Base-by-base conservation (phyloP, 225 moss, liverwort and hornwort species). In the Sphagnum contortum region DNA sequence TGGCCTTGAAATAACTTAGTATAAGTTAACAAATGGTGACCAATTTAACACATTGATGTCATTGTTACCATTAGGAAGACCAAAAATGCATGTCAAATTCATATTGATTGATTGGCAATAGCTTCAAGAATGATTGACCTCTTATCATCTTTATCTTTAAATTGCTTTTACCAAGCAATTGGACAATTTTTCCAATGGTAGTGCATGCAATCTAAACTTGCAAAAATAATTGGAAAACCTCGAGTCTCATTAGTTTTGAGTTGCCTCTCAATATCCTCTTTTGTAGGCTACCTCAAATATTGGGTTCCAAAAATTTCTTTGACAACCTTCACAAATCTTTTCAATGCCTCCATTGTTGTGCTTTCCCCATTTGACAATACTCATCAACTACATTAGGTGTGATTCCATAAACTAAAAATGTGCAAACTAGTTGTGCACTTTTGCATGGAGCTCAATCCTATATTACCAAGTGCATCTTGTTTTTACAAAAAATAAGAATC, bases 401-500 rank as follows among this genome's bases (percentile, higher is more conserved):
- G 4, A 53, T 63, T 4, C 66, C 61, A 61, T 61, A 66, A 0
- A 60, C 45, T 11, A 0, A 72, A 44, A 57, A 67, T 72, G 4
- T 13, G 5, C 10, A 73, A 54, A 9, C 67, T 56, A 48, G 62
- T 6, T 11, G 47, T 73, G 47, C 48, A 58, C 8, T 68, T 73
- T 54, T 62, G 47, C 5, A 62, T 50, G 55, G 47, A 46, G 3
- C 47, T 52, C 67, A 62, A 50, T 29, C 48, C 68, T 52, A 55
- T 48, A 47, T 48, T 47, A 55, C 62, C 55, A 53, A 2, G 2
- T 0, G 48, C 62, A 70, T 74, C 64, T 8, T 9, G 6, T 48
- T 47, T 66, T 49, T 73, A 53, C 5, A 52, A 45, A 73, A 73
- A 73, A 44, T 67, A 74, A 1, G 9, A 14, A 50, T 74, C 74